phyloP scores from a whole-genome alignment of 495 filamentous ascomycete species.

The Trypethelium eluteriae region DNA sequence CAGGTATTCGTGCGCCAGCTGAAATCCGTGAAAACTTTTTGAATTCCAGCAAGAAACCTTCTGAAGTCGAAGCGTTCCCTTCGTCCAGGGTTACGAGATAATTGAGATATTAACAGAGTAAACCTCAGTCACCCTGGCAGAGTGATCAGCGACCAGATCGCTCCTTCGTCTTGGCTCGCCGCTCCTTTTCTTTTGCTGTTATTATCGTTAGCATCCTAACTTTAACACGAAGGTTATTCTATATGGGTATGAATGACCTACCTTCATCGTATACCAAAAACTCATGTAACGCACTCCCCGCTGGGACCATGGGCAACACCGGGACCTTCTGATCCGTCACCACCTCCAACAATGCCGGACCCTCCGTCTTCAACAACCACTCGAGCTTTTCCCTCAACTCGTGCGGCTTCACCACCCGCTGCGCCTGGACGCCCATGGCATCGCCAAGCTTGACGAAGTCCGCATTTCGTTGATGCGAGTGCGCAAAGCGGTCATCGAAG shows the following conservation, averaged over 20 bases:
- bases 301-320: slow-evolving; percentile 93
- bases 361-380: slow-evolving; percentile 70
- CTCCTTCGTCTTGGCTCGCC: slow-evolving; percentile 63
- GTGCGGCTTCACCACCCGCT: slow-evolving; percentile 68
- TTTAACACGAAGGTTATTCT: background rate
- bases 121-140: background rate
- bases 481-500: slow-evolving; percentile 84
- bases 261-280: slow-evolving; percentile 86
- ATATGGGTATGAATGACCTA: slow-evolving; percentile 32
- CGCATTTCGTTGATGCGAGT: slow-evolving; percentile 85
- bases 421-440: slow-evolving; percentile 37
- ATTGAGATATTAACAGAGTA: background rate
- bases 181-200: slow-evolving; percentile 65
- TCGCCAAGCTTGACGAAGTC: slow-evolving; percentile 88
- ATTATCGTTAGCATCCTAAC: background rate
- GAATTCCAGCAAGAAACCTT: background rate
- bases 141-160: slow-evolving; percentile 45
- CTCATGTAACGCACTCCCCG: slow-evolving; percentile 79
- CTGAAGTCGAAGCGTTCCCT: background rate
- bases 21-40: background rate
- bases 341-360: slow-evolving; percentile 41
- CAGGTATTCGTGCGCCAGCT: background rate
- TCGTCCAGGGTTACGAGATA: background rate
- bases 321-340: slow-evolving; percentile 79
- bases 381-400: slow-evolving; percentile 70